A percentile compares a stretch with the other conserved stretches of the same genome.
Conservation (phyloP, 257 asterid genomes). For the Thymus mandschuricus region DNA sequence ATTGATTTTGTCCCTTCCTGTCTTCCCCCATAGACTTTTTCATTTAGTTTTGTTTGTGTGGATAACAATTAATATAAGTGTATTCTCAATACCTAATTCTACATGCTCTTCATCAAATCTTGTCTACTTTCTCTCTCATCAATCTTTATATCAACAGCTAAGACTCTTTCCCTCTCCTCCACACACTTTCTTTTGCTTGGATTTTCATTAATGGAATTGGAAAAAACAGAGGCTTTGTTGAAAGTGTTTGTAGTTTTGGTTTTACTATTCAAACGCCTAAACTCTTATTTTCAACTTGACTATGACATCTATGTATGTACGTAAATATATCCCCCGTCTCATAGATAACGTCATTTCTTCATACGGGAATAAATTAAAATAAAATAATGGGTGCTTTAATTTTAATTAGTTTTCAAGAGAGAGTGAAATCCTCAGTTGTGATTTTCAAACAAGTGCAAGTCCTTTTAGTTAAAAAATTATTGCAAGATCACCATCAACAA, state of each 20-base stretch:
- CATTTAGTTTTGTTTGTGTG: slow-evolving; percentile 26
- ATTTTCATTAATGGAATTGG: slow-evolving; percentile 1
- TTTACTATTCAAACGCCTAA: slow-evolving; percentile 15
- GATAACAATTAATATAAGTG: slow-evolving; percentile 26
- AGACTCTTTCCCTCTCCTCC: slow-evolving; percentile 23
- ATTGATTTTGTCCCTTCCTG: slow-evolving; percentile 56
- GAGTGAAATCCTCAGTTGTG: neutral
- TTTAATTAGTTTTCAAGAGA: neutral
- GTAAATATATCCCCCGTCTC: too few species aligned
- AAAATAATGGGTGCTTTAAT: neutral
- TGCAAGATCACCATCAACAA: neutral
- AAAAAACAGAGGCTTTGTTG: neutral
- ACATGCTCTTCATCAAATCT: slow-evolving; percentile 36
- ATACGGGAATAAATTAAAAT: too few species aligned
- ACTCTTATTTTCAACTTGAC: neutral
- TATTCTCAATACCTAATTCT: slow-evolving; percentile 45
- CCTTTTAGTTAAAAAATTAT: neutral
- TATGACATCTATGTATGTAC: neutral
- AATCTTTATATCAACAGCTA: slow-evolving; percentile 26
- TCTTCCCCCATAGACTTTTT: slow-evolving; percentile 30
- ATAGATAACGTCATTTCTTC: too few species aligned
- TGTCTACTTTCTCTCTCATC: slow-evolving; percentile 28
- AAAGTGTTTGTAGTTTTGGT: neutral
- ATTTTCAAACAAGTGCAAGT: neutral
- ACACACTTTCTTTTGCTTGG: slow-evolving; percentile 5